Evolutionary conservation across 176 grass and related monocot genomes (phyloP).

Genomic region (Thinopyrum elongatum): DNA sequence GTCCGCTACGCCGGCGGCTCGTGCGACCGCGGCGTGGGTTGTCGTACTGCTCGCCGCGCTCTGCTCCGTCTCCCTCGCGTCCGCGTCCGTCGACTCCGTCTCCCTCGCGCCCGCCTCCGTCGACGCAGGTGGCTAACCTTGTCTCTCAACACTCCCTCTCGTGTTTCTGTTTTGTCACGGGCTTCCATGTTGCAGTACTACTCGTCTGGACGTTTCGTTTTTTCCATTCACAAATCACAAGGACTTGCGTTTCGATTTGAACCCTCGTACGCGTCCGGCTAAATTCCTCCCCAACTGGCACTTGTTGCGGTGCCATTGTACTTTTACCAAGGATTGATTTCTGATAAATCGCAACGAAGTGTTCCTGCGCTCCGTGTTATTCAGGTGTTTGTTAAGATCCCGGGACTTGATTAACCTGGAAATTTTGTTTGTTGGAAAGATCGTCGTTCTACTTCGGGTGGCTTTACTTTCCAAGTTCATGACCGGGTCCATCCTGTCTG

Average conservation of each 20-base stretch:
- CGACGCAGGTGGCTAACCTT: conserved; percentile 12
- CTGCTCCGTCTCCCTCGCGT: neutral
- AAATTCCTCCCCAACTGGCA: neutral
- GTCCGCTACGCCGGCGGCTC: neutral
- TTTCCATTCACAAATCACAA: neutral
- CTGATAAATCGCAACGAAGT: neutral
- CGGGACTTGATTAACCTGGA: neutral
- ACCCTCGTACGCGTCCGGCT: neutral
- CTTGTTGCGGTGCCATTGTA: neutral
- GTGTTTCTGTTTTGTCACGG: neutral
- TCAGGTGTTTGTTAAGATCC: neutral
- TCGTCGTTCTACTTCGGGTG: neutral
- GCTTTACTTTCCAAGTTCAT: neutral
- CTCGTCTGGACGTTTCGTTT: neutral
- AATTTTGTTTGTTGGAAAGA: neutral
- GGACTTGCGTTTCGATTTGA: neutral
- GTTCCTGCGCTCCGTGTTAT: neutral
- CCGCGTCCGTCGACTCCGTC: neutral
- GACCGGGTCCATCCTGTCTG: neutral
- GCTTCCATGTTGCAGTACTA: neutral
- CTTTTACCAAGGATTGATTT: neutral
- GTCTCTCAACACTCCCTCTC: too few relatives aligned
- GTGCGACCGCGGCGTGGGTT: neutral
- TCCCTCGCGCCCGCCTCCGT: neutral
- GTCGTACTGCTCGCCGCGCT: conserved; percentile 17